Evolutionary conservation across 2,329 filamentous ascomycete species (phyloP).

Genomic region (Aspergillus sp.): DNA sequence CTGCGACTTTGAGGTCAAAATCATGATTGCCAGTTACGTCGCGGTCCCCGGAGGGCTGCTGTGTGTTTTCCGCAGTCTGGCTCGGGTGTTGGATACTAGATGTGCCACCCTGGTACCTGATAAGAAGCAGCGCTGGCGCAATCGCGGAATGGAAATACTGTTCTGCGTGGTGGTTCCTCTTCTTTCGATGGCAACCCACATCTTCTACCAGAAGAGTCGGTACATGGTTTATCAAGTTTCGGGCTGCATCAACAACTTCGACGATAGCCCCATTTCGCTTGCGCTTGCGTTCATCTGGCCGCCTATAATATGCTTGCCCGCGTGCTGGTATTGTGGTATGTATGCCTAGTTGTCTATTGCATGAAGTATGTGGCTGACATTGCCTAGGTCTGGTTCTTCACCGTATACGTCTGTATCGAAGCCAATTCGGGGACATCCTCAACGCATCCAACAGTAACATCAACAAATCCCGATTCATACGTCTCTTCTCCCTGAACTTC

Average conservation of each 20-base stretch:
- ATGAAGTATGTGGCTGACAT: neutral
- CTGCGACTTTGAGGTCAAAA: constrained; percentile 59
- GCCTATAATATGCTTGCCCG: constrained; percentile 47
- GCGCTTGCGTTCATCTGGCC: constrained; percentile 52
- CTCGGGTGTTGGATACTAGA: constrained; percentile 54
- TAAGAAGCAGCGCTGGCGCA: constrained; percentile 41
- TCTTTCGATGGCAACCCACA: constrained; percentile 51
- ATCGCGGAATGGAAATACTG: constrained; percentile 45
- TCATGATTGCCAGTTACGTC: constrained; percentile 49
- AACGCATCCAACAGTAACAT: constrained; percentile 44
- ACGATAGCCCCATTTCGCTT: constrained; percentile 53
- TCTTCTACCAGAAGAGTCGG: constrained; percentile 52
- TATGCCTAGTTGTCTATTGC: constrained; percentile 20
- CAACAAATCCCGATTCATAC: constrained; percentile 55
- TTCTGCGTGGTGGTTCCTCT: constrained; percentile 53
- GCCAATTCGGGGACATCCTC: constrained; percentile 52
- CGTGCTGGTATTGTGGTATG: constrained; percentile 51
- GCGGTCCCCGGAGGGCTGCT: constrained; percentile 48
- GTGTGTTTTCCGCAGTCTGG: constrained; percentile 56
- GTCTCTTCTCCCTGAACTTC: constrained; percentile 45
- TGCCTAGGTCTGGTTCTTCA: constrained; percentile 50
- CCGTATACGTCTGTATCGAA: constrained; percentile 56
- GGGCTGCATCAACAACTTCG: constrained; percentile 51
- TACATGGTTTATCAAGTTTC: constrained; percentile 54
- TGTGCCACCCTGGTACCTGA: constrained; percentile 47